These are phyloP conservation scores for Ophiostoma sp. DNA, from an alignment of 2,329 filamentous ascomycete species.

Conservation along the genomic window DNA sequence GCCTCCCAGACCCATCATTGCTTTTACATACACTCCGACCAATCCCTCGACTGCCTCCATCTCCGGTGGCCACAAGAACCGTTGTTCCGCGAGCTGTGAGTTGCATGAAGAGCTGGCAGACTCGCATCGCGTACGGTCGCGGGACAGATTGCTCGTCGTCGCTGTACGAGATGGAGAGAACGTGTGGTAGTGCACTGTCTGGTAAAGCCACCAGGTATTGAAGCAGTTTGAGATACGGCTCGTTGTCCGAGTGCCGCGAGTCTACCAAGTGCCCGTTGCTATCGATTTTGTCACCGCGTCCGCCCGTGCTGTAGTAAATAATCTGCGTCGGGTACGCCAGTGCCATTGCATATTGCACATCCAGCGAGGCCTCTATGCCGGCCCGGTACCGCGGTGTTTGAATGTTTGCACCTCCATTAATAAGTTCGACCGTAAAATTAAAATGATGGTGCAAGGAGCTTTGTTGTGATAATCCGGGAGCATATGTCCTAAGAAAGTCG, in stretches of 20 bases:
- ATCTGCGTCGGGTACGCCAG: constrained; percentile 42
- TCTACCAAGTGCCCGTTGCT: constrained; percentile 32
- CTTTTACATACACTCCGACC: constrained; percentile 48
- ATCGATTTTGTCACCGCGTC: constrained; percentile 40
- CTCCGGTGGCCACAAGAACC: constrained; percentile 47
- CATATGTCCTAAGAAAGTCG: constrained; percentile 31
- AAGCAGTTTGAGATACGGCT: constrained; percentile 53
- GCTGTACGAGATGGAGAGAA: constrained; percentile 54
- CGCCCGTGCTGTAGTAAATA: constrained; percentile 43
- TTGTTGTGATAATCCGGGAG: neutral
- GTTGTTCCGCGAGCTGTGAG: constrained; percentile 49
- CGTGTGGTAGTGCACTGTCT: constrained; percentile 46
- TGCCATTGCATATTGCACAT: constrained; percentile 45
- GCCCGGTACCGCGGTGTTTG: constrained; percentile 34
- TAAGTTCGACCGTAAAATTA: constrained; percentile 35
- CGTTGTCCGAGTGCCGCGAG: constrained; percentile 39
- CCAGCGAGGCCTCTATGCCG: constrained; percentile 44
- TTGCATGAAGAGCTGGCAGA: constrained; percentile 50
- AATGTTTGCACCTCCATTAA: constrained; percentile 43
- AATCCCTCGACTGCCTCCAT: constrained; percentile 43
- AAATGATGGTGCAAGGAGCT: constrained; percentile 17
- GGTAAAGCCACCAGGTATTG: constrained; percentile 44
- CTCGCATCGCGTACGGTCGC: constrained; percentile 44
- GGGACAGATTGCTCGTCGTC: constrained; percentile 55
- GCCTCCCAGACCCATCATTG: constrained; percentile 53